Percentiles rank a stretch among this genome's conserved stretches.
Evolutionary conservation across 208 protist genomes (phyloP).

Genomic region (Strigomonas culicis): DNA sequence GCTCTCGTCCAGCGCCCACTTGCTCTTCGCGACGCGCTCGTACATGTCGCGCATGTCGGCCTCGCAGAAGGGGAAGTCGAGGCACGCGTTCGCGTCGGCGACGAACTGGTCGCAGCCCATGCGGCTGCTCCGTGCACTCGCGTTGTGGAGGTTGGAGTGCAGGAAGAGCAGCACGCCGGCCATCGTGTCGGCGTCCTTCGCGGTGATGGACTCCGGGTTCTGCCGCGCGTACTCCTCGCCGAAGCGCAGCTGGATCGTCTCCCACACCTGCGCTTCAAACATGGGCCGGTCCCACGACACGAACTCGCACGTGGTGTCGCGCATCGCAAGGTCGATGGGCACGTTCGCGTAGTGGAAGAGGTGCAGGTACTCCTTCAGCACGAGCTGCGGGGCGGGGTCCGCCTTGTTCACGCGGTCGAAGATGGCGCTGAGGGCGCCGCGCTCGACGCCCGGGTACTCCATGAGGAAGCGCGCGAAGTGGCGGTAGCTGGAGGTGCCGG

Average conservation of each 20-base stretch:
- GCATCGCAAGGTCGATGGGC: slow-evolving; percentile 80
- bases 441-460: slow-evolving; percentile 58
- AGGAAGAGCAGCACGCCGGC: slow-evolving; percentile 84
- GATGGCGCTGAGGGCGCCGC: slow-evolving; percentile 58
- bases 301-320: slow-evolving; percentile 85
- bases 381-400: slow-evolving; percentile 33
- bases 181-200: slow-evolving; percentile 75
- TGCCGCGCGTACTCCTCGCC: slow-evolving; percentile 73
- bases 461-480: slow-evolving; percentile 72
- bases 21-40: slow-evolving; percentile 40
- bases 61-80: slow-evolving; percentile 62
- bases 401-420: slow-evolving; percentile 75
- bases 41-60: slow-evolving; percentile 74
- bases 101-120: slow-evolving; percentile 68
- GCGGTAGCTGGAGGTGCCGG: slow-evolving; percentile 23
- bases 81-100: slow-evolving; percentile 57
- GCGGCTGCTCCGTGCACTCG: slow-evolving; percentile 32
- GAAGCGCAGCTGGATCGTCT: slow-evolving; percentile 70
- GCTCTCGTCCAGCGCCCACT: slow-evolving; percentile 77
- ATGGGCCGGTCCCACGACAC: slow-evolving; percentile 87
- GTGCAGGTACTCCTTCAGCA: slow-evolving; percentile 71
- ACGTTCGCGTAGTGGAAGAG: slow-evolving; percentile 63
- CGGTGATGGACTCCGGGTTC: slow-evolving; percentile 61
- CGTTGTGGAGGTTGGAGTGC: slow-evolving; percentile 87
- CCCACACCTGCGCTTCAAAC: slow-evolving; percentile 87